Base-by-base conservation (phyloP, 768 basidiomycete genomes). In the Mrakia frigida region DNA sequence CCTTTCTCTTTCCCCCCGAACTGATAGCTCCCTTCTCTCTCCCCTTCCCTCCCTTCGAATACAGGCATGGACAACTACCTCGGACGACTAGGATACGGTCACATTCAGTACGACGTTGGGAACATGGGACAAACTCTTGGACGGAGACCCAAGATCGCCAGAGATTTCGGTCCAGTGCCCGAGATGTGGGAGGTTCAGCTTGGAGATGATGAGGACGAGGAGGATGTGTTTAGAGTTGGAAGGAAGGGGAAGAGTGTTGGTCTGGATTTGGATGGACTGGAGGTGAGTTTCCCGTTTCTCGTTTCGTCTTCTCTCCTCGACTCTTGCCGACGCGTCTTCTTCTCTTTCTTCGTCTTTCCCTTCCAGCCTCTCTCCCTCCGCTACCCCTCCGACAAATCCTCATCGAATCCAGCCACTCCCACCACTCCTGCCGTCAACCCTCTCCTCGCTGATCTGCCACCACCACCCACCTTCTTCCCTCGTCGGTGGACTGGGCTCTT, bases 141-240 rank as follows among this genome's bases (percentile, higher is more conserved):
- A 10, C 39, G 65, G 1, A 18, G 35, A 25, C 6, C 65, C 37
- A 65, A 68, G 23, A 11, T 39, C 25, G 37, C 10, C 14, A 68
- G 43, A 16, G 25, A 68, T 37, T 68, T 68, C 39, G 65, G 65
- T 21, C 65, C 65, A 6, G 65, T 68, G 23, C 65, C 65, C 25
- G 65, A 68, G 65, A 68, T 68, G 65, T 68, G 65, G 65, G 65
- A 68, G 65, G 65, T 41, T n/a, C 35, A 68, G 35, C 65, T 68
- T 25, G 37, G 65, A 14, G 61, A 63, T 6, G 61, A 63, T 6
- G 61, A 33, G 13, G 61, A 65, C 2, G 33, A 7, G 37, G n/a
- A 68, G 6, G 35, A 37, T 25, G 18, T 33, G 9, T 18, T 35
- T 35, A 35, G 25, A 37, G 21, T 5, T 21, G 25, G 39, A 21